Evolutionary conservation across 2,329 filamentous ascomycete genomes (phyloP), one percentile per base, ranked within the genome.

Genomic region (Aspergillus tubingensis): DNA sequence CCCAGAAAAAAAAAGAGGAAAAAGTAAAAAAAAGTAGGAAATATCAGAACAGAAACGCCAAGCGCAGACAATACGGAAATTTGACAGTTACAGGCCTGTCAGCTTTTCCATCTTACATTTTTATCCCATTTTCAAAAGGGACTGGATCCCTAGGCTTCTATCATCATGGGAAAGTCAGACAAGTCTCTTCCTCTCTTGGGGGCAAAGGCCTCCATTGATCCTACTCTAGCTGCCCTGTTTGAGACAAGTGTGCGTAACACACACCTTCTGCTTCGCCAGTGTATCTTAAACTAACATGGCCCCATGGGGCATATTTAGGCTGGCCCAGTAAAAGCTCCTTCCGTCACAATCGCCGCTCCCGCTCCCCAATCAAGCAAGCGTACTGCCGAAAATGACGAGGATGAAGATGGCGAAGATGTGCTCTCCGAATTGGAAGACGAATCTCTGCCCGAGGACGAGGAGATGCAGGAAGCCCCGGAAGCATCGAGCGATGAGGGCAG

Each of bases 181-280:
- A 62, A 58, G 32, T 68, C 67, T 60, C 70, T 73, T 60, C 65
- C 76, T 39, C 71, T 79, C 54, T 85, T 86, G 73, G 81, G 82
- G 60, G 82, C 88, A 56, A 87, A 88, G 57, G 85, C 85, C 74
- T 81, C 82, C 61, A 81, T 92, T 62, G 89, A 92, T 80, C 88
- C 89, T 73, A 79, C 82, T 58, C 80, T 92, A 66, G 83, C 88
- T 70, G 87, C 88, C 62, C 82, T 92, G 41, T 92, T 92, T 77
- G 83, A 88, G 59, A 81, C 83, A 59, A 92, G 90, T 81, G 89
- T 91, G 83, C 79, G 88, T 83, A 30, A 27, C n/a, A 49, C 19
- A 41, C 49, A 27, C 8, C 23, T 32, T 21, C 36, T 19, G 8
- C 8, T 13, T 25, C 21, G 3, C 11, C 15, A 30, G 11, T 13